phyloP scores from a whole-genome alignment of 1,284 basidiomycete genomes.

The Heterobasidion annosum region DNA sequence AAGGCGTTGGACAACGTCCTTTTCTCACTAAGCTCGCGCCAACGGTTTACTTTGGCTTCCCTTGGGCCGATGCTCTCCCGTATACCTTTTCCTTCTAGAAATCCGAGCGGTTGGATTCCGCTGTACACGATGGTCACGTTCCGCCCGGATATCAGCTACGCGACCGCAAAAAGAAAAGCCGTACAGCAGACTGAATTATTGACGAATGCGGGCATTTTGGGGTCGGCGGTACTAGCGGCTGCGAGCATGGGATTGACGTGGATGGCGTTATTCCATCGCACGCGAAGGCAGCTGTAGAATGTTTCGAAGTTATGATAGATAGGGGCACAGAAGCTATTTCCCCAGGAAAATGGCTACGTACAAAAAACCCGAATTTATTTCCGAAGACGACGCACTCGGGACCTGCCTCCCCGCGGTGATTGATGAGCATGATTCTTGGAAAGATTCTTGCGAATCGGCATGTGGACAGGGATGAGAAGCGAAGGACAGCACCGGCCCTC shows the following conservation, averaged over 20 bases:
- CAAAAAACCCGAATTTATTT: constrained; percentile 7
- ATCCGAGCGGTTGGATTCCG: constrained; percentile 77
- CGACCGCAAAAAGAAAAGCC: constrained; percentile 57
- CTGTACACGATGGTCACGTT: constrained; percentile 98
- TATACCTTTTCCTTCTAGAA: constrained; percentile 43
- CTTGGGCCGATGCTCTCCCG: constrained; percentile 16
- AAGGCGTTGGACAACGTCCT: constrained; percentile 76
- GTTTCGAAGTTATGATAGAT: constrained; percentile 10
- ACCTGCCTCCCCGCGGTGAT: constrained; percentile 10
- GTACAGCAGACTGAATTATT: constrained; percentile 49
- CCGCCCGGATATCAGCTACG: constrained; percentile 88
- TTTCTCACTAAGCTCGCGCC: constrained; percentile 48
- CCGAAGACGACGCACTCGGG: constrained; percentile 5
- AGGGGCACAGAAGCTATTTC: constrained; percentile 8
- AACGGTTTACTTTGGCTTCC: constrained; percentile 22
- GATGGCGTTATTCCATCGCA: constrained; percentile 25
- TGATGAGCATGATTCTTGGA: constrained; percentile 6
- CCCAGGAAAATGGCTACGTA: constrained; percentile 9
- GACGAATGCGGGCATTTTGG: constrained; percentile 32
- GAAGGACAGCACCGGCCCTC: not conserved
- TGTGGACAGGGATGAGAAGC: not conserved
- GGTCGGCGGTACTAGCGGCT: constrained; percentile 33
- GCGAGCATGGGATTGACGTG: constrained; percentile 32
- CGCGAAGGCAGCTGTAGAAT: constrained; percentile 19
- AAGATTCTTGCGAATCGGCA: not conserved